These are phyloP conservation scores for Amaranthus hypochondriacus DNA, from an alignment of 148 eudicot species.

Conservation along the genomic window DNA sequence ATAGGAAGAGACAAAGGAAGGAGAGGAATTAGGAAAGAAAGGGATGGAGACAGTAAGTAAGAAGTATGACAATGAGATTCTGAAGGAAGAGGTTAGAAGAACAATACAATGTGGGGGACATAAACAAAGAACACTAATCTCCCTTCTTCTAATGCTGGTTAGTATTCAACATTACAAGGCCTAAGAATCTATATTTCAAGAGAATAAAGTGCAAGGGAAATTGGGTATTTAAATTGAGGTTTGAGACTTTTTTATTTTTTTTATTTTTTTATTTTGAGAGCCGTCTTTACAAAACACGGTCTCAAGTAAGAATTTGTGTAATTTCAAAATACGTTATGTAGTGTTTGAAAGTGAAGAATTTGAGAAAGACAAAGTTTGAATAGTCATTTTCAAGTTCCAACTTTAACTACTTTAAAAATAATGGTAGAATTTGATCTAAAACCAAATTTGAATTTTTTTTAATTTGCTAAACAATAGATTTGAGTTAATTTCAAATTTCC, in stretches of 20 bases:
- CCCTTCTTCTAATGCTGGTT: constrained; percentile 8
- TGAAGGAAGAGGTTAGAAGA: constrained; percentile 28
- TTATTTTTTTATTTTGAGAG: too few species aligned
- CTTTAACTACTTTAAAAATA: too few species aligned
- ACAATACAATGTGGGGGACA: constrained; percentile 43
- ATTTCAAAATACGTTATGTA: too few species aligned
- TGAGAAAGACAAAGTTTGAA: too few species aligned
- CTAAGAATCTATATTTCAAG: constrained; percentile 46
- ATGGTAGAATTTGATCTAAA: too few species aligned
- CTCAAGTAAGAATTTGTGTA: too few species aligned
- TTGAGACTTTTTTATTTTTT: neutral
- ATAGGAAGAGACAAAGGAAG: constrained; percentile 17
- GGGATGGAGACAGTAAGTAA: constrained; percentile 15
- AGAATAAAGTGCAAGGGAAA: constrained; percentile 48
- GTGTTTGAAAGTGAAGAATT: too few species aligned
- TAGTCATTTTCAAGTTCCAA: too few species aligned
- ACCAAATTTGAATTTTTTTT: too few species aligned
- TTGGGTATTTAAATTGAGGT: neutral
- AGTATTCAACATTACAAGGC: constrained; percentile 21
- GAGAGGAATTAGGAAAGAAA: constrained; percentile 15
- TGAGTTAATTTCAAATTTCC: too few species aligned
- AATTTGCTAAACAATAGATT: too few species aligned
- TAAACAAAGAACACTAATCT: constrained; percentile 20
- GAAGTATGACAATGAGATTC: constrained; percentile 32
- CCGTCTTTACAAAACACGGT: too few species aligned